A percentile compares a stretch with the other conserved stretches of the same genome.
Conservation (phyloP, 306 rosid genomes). For the Vigna mungo region DNA sequence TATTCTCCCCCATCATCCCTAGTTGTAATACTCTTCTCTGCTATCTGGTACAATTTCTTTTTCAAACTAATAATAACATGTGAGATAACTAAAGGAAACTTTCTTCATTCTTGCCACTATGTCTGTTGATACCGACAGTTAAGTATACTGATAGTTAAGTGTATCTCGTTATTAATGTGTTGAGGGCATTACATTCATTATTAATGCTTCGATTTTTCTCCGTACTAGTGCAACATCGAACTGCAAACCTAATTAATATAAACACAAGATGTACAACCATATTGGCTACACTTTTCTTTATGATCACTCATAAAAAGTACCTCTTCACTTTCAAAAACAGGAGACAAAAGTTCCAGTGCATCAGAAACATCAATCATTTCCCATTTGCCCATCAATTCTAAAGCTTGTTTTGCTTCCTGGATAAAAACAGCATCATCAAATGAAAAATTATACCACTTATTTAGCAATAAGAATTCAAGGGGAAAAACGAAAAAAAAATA, state of each 20-base stretch:
- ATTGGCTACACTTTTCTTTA: slow-evolving; percentile 8
- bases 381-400: slow-evolving; percentile 93
- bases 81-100: slow-evolving; percentile 4
- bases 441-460: slow-evolving; percentile 17
- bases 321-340: slow-evolving; percentile 99
- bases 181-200: neutral
- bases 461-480: slow-evolving; percentile 15
- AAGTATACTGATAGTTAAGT: neutral
- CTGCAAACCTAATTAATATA: slow-evolving; percentile 27
- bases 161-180: neutral
- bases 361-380: slow-evolving; percentile 96
- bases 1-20: slow-evolving; percentile 16
- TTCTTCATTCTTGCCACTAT: neutral
- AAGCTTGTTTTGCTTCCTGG: slow-evolving; percentile 99
- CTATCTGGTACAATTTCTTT: neutral
- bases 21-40: slow-evolving; percentile 9
- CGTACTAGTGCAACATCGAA: neutral
- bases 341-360: slow-evolving; percentile 93
- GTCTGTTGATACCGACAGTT: neutral
- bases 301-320: slow-evolving; percentile 46
- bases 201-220: neutral
- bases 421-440: slow-evolving; percentile 41
- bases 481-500: slow-evolving; percentile 12
- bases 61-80: neutral
- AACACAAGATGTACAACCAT: slow-evolving; percentile 18